Conservation (phyloP, 768 basidiomycete species). For the Mycena olivaceomarginata region DNA sequence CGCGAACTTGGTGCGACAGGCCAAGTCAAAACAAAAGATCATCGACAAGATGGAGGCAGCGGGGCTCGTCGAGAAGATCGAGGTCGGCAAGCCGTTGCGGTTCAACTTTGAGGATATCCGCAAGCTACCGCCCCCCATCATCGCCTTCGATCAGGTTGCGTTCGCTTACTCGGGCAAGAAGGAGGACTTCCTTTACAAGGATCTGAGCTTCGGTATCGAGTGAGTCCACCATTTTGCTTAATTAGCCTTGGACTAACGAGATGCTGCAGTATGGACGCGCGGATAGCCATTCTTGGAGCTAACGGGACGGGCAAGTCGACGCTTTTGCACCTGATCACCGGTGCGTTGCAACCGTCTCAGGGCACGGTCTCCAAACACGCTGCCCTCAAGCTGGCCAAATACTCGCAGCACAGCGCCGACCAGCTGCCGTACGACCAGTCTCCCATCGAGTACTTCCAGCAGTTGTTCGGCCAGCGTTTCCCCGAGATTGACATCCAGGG, state of each 20-base stretch:
- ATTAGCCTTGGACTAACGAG: not conserved
- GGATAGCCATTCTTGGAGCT: conserved; percentile 96
- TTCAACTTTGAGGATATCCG: conserved; percentile 98
- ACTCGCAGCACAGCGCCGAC: conserved; percentile 98
- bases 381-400: conserved; percentile 96
- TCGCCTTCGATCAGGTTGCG: conserved; percentile 96
- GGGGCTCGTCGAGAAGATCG: conserved; percentile 95
- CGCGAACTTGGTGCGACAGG: conserved; percentile 98
- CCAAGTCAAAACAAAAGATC: conserved; percentile 99
- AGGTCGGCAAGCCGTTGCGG: conserved; percentile 80
- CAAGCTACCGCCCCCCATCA: conserved; percentile 96
- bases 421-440: conserved; percentile 95
- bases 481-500: conserved; percentile 96
- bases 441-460: conserved; percentile 96
- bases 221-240: conserved; percentile 60
- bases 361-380: conserved; percentile 95
- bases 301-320: conserved; percentile 98
- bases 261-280: conserved; percentile 88
- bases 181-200: conserved; percentile 90
- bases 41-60: conserved; percentile 99
- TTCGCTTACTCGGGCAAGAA: conserved; percentile 96
- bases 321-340: conserved; percentile 92
- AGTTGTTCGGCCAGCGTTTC: conserved; percentile 85
- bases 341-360: conserved; percentile 84
- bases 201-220: conserved; percentile 99